phyloP scores from a whole-genome alignment of 768 basidiomycete genomes.

The Tephrocybe sp. region DNA sequence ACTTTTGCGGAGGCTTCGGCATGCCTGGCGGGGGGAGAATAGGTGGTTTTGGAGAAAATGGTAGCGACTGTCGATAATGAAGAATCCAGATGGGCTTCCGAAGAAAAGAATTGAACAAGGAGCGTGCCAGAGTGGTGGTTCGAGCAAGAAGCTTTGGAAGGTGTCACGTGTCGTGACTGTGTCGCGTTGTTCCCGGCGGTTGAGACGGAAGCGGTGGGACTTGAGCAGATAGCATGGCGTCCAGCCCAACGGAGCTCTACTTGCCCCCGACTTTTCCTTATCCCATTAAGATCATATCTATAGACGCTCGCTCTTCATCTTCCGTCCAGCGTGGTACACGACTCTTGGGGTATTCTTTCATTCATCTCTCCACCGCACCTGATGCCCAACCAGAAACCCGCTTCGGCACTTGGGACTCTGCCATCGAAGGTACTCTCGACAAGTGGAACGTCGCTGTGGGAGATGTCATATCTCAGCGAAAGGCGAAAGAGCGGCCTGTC shows the following conservation, averaged over 20 bases:
- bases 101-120: constrained; percentile 2
- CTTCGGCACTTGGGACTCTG: constrained; percentile 90
- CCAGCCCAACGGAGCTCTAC: constrained; percentile 70
- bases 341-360: constrained; percentile 84
- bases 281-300: constrained; percentile 78
- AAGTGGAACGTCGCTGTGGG: constrained; percentile 69
- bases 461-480: constrained; percentile 60
- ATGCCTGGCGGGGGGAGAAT: constrained; percentile 2
- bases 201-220: constrained; percentile 12
- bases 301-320: constrained; percentile 49
- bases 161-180: constrained; percentile 10
- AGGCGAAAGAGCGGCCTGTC: constrained; percentile 59
- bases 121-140: constrained; percentile 13
- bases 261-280: constrained; percentile 81
- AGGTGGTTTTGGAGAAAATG: not conserved
- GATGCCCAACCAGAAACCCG: constrained; percentile 60
- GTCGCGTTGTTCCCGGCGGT: constrained; percentile 1
- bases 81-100: constrained; percentile 7
- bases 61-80: constrained; percentile 2
- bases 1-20: constrained; percentile 33
- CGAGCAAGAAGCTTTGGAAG: not conserved
- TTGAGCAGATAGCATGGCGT: constrained; percentile 41
- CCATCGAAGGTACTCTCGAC: constrained; percentile 77
- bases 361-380: constrained; percentile 47
- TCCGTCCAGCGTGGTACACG: constrained; percentile 69